Percentiles rank a stretch among this genome's conserved stretches.
Evolutionary conservation across 2,329 filamentous ascomycete genomes (phyloP).

Genomic region (Purpureocillium takamizusanense): DNA sequence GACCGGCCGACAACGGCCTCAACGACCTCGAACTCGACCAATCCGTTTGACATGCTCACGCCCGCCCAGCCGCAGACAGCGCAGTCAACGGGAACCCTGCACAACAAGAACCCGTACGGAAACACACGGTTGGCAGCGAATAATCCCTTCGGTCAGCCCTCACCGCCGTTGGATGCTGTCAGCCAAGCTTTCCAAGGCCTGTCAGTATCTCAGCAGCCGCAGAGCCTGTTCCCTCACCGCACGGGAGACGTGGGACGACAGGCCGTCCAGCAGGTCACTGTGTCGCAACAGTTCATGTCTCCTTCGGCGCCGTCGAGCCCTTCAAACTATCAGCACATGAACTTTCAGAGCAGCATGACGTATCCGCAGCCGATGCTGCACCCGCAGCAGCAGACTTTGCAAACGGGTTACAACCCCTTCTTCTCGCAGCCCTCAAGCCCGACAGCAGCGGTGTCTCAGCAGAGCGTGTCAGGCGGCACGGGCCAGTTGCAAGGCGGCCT

Average conservation of each 20-base stretch:
- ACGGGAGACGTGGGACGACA: conserved; percentile 53
- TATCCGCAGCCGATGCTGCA: conserved; percentile 28
- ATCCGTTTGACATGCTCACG: conserved; percentile 58
- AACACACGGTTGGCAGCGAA: conserved; percentile 38
- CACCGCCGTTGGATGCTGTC: conserved; percentile 31
- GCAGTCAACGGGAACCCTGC: conserved; percentile 54
- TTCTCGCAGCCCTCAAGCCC: conserved; percentile 27
- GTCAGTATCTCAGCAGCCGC: conserved; percentile 52
- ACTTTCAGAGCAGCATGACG: conserved; percentile 33
- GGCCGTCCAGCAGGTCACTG: conserved; percentile 25
- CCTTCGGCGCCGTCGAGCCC: conserved; percentile 31
- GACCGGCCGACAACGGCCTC: conserved; percentile 30
- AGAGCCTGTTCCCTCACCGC: conserved; percentile 61
- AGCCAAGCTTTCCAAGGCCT: conserved; percentile 69
- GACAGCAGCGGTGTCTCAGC: conserved; percentile 16
- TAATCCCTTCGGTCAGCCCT: conserved; percentile 56
- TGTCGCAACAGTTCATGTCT: conserved; percentile 34
- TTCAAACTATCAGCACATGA: conserved; percentile 28
- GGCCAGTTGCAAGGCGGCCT: conserved; percentile 20
- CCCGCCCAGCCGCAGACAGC: conserved; percentile 50
- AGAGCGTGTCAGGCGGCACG: conserved; percentile 31
- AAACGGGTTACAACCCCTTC: conserved; percentile 44
- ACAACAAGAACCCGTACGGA: conserved; percentile 45
- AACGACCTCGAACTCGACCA: conserved; percentile 39
- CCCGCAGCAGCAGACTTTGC: conserved; percentile 24